Evolutionary conservation across 108 stramenopile species (phyloP).

Genomic region (Fragilariopsis cylindrus): DNA sequence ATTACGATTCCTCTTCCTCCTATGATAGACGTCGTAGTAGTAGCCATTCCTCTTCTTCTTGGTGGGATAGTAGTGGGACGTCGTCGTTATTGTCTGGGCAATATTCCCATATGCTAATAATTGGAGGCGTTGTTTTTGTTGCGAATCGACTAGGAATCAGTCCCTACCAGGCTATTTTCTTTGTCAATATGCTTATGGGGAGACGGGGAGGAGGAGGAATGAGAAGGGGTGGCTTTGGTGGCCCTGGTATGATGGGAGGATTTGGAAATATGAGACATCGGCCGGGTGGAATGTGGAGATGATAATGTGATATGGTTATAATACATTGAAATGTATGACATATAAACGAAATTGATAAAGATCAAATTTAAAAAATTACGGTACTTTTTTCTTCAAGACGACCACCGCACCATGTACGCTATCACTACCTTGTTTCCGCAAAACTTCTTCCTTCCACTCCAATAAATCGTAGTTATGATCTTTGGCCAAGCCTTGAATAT

Average conservation of each 20-base stretch:
- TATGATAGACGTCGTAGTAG: background rate
- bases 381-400: background rate
- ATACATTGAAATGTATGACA: too few relatives aligned
- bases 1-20: background rate
- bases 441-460: background rate
- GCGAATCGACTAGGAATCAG: constrained; percentile 68
- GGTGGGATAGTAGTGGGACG: background rate
- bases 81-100: background rate
- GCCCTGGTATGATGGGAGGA: background rate
- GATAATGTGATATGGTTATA: background rate
- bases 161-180: constrained; percentile 60
- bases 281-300: constrained; percentile 12
- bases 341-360: too few relatives aligned
- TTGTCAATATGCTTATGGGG: constrained; percentile 26
- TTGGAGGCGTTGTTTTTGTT: constrained; percentile 37
- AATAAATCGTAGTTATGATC: constrained; percentile 2
- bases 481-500: constrained; percentile 14
- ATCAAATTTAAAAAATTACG: too few relatives aligned
- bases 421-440: constrained; percentile 17
- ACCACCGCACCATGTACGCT: constrained; percentile 16
- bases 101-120: constrained; percentile 29
- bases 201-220: background rate
- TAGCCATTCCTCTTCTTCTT: background rate
- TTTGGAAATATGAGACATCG: background rate
- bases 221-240: background rate